Percentiles rank a stretch among this genome's conserved stretches.
Conservation (phyloP, 352 stramenopile genomes). For the Phytophthora brassicae region DNA sequence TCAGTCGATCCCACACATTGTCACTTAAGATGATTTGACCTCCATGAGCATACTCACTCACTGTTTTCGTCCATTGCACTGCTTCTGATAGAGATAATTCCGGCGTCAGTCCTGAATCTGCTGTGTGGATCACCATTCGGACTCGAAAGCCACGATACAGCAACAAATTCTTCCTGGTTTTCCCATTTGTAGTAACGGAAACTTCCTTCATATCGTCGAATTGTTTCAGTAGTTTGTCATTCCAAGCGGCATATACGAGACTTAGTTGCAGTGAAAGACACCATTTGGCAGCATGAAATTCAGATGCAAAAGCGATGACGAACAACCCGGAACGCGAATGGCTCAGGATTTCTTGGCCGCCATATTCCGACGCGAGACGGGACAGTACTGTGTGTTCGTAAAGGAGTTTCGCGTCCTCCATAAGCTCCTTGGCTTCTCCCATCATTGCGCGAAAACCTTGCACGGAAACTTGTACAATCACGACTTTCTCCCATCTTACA, state of each 20-base stretch:
- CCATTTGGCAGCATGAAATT: conserved; percentile 88
- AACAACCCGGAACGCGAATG: conserved; percentile 77
- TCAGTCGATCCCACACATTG: conserved; percentile 84
- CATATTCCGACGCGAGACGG: conserved; percentile 80
- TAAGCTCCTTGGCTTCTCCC: conserved; percentile 73
- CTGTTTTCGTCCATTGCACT: conserved; percentile 84
- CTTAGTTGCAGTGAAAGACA: conserved; percentile 84
- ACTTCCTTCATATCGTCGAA: conserved; percentile 84
- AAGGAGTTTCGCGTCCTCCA: conserved; percentile 85
- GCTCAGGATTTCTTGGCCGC: conserved; percentile 78
- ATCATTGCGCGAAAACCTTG: conserved; percentile 83
- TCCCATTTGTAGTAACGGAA: conserved; percentile 50
- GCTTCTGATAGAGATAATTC: conserved; percentile 73
- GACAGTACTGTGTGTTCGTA: conserved; percentile 88
- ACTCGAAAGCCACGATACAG: conserved; percentile 86
- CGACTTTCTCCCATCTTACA: conserved; percentile 80
- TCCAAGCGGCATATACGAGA: conserved; percentile 85
- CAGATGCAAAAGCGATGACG: conserved; percentile 81
- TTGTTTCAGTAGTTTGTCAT: conserved; percentile 84
- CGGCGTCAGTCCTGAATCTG: conserved; percentile 47
- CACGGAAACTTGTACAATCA: conserved; percentile 85
- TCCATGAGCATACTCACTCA: conserved; percentile 82
- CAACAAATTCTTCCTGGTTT: conserved; percentile 76
- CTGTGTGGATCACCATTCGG: conserved; percentile 85
- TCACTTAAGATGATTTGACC: conserved; percentile 86